Conservation (phyloP, 805 yeast genomes). For the Henningerozyma blattae region DNA sequence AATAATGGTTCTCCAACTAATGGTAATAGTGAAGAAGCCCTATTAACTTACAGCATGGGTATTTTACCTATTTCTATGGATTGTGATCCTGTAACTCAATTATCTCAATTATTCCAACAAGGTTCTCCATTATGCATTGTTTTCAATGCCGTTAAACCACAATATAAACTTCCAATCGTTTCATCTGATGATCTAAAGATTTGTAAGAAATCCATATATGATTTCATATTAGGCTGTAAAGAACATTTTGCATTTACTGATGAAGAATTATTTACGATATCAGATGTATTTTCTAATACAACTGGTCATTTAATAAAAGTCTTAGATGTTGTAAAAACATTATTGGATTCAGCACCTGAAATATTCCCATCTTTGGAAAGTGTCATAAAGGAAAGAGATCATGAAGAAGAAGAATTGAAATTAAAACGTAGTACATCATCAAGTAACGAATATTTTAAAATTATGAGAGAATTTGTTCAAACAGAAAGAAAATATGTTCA, state of each 20-base stretch:
- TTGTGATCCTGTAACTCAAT: constrained; percentile 86
- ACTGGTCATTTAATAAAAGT: constrained; percentile 70
- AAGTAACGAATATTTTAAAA: constrained; percentile 33
- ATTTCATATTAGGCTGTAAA: constrained; percentile 79
- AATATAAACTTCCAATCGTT: constrained; percentile 46
- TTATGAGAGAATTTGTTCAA: constrained; percentile 71
- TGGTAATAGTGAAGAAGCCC: constrained; percentile 12
- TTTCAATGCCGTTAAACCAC: constrained; percentile 58
- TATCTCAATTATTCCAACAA: constrained; percentile 80
- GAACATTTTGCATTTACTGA: constrained; percentile 62
- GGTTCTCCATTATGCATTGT: constrained; percentile 86
- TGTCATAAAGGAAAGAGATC: constrained; percentile 13
- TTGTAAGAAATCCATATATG: constrained; percentile 83
- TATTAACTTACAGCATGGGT: constrained; percentile 61
- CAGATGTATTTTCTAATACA: constrained; percentile 76
- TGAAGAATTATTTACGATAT: constrained; percentile 77
- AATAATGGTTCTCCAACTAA: constrained; percentile 3
- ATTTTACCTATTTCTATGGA: constrained; percentile 59
- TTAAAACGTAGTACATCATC: constrained; percentile 13
- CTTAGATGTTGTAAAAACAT: constrained; percentile 54
- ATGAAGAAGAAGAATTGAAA: constrained; percentile 10
- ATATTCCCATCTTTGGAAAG: constrained; percentile 25
- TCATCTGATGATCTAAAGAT: constrained; percentile 71
- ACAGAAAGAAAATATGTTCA: constrained; percentile 90
- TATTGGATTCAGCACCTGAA: constrained; percentile 43